phyloP scores from a whole-genome alignment of 495 filamentous ascomycete species.

The Podospora conica region DNA sequence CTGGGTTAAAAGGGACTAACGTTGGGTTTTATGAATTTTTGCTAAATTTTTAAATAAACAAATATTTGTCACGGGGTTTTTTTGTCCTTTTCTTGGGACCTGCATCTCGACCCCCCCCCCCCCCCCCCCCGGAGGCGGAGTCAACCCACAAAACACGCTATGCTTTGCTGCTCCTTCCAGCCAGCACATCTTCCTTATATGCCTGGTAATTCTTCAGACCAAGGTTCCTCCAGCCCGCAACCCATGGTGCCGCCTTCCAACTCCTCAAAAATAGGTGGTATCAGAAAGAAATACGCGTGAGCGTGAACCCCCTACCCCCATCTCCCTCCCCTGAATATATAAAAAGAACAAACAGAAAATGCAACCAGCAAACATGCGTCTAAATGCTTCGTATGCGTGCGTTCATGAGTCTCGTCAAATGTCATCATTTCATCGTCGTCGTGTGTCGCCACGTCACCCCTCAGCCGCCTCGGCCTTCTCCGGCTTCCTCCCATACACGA shows the following conservation, averaged over 20 bases:
- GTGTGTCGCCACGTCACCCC: neutral
- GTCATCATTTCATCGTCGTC: neutral
- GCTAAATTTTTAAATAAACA: no score
- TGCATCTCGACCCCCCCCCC: neutral
- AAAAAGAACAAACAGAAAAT: neutral
- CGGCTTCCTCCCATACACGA: constrained; percentile 33
- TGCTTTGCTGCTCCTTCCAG: neutral
- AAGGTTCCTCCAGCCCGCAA: neutral
- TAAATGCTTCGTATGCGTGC: neutral
- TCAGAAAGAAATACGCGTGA: neutral
- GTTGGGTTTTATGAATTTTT: no score
- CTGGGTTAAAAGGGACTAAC: no score
- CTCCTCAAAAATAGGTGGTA: neutral
- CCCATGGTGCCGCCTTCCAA: neutral
- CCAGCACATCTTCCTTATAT: no score
- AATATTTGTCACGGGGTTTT: neutral
- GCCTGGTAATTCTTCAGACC: neutral
- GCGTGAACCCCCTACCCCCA: neutral
- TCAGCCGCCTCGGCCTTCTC: constrained; percentile 26
- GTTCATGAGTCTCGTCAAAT: neutral
- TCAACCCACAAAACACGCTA: neutral
- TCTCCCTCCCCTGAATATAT: neutral
- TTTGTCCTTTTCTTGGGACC: neutral
- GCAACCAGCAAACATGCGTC: neutral
- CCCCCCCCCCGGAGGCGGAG: neutral